phyloP scores from a whole-genome alignment of 2,329 filamentous ascomycete genomes.

The Aspergillus versicolor region DNA sequence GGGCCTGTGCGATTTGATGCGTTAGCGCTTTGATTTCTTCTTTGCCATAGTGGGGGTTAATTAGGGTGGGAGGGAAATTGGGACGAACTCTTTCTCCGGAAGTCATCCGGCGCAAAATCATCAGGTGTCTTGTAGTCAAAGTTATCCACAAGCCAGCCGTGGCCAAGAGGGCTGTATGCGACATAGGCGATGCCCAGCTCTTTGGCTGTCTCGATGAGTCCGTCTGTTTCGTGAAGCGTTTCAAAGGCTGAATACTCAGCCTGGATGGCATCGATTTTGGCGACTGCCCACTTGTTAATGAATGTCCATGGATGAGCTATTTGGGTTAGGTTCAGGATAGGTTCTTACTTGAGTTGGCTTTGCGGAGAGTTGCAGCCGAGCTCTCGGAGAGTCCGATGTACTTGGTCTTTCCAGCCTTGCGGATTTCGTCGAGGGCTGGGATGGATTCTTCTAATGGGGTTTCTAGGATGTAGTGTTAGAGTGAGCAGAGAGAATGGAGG shows the following conservation, averaged over 20 bases:
- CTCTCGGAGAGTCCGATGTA: conserved; percentile 52
- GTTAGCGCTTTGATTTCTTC: background rate
- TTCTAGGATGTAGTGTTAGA: conserved; percentile 20
- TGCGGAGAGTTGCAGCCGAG: conserved; percentile 46
- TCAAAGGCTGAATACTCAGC: conserved; percentile 49
- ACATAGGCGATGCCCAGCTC: conserved; percentile 47
- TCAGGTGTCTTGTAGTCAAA: conserved; percentile 45
- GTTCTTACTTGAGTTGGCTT: conserved; percentile 45
- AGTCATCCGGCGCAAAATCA: conserved; percentile 47
- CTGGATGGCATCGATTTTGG: conserved; percentile 49
- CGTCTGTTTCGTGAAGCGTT: conserved; percentile 42
- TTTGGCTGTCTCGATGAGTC: conserved; percentile 42
- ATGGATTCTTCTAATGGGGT: conserved; percentile 52
- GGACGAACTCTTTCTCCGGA: conserved; percentile 37
- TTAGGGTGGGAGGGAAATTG: background rate
- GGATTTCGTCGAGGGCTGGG: conserved; percentile 47
- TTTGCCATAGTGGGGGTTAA: background rate
- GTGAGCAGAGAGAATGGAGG: background rate
- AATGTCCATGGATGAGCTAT: background rate
- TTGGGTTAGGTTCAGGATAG: background rate
- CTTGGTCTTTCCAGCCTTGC: conserved; percentile 49
- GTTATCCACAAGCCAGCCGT: conserved; percentile 50
- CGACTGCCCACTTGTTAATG: conserved; percentile 32
- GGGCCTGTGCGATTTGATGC: conserved; percentile 15
- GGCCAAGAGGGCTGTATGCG: conserved; percentile 49